These are phyloP conservation scores for Kwoniella sp. DNA, from an alignment of 768 basidiomycete genomes.

Conservation along the genomic window DNA sequence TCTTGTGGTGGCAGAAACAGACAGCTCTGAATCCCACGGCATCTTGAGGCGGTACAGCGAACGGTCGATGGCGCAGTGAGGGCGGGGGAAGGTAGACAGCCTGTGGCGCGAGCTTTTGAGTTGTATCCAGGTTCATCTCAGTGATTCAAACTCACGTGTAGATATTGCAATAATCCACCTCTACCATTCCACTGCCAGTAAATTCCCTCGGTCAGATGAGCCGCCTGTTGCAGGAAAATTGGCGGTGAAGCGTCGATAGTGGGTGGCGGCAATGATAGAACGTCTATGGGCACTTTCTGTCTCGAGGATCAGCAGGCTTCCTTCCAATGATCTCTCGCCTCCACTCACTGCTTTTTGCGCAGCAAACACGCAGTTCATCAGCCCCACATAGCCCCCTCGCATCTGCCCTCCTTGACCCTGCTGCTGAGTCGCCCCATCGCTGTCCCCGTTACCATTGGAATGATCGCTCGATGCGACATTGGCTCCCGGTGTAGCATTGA, in stretches of 20 bases:
- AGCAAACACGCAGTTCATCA: conserved; percentile 99
- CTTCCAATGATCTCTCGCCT: not conserved
- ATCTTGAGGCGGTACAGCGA: conserved; percentile 87
- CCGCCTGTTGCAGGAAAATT: conserved; percentile 94
- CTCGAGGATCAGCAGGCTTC: not conserved
- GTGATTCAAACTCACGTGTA: conserved; percentile 29
- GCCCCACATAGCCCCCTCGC: conserved; percentile 75
- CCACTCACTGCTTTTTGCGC: conserved; percentile 84
- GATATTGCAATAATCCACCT: conserved; percentile 32
- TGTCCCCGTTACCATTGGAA: conserved; percentile 11
- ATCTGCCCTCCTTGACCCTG: conserved; percentile 39
- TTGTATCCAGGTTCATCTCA: not conserved
- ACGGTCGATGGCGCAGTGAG: conserved; percentile 62
- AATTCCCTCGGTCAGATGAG: conserved; percentile 88
- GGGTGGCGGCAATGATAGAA: conserved; percentile 71
- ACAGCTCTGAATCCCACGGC: conserved; percentile 94
- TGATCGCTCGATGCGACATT: not conserved
- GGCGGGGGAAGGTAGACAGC: conserved; percentile 75
- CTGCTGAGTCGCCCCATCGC: not conserved
- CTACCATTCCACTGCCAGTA: conserved; percentile 62
- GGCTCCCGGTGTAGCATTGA: conserved; percentile 78
- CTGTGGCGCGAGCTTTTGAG: conserved; percentile 52
- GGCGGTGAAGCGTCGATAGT: conserved; percentile 64
- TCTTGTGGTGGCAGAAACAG: conserved; percentile 97
- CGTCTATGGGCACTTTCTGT: conserved; percentile 94